Evolutionary conservation across 139 green algal species (phyloP).

Genomic region (Chlamydomonas asymmetrica): DNA sequence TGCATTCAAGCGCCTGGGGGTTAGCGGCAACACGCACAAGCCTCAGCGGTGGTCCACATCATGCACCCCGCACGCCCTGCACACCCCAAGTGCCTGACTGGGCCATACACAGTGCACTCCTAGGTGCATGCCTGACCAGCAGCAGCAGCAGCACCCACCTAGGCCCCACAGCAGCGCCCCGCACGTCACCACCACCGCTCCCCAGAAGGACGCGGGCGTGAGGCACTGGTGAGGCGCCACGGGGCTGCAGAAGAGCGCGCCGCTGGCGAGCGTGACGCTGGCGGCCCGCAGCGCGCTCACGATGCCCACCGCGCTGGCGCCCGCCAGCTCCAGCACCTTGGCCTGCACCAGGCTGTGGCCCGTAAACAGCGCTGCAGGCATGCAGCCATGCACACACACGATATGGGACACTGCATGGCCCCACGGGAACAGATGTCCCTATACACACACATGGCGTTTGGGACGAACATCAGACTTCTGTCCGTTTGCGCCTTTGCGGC

Average conservation of each 20-base stretch:
- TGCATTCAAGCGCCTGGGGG: too few species aligned
- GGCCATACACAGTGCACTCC: too few species aligned
- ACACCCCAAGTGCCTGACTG: too few species aligned
- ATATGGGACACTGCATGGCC: background rate
- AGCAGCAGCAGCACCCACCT: too few species aligned
- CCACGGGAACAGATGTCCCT: background rate
- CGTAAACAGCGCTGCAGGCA: conserved; percentile 14
- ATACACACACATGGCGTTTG: background rate
- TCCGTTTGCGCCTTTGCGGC: background rate
- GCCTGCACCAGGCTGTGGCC: conserved; percentile 31
- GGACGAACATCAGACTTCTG: background rate
- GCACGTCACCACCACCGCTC: conserved; percentile 1
- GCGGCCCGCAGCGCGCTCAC: conserved; percentile 2
- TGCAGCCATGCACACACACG: background rate
- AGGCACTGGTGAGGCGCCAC: conserved; percentile 18
- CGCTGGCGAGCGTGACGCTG: conserved; percentile 13
- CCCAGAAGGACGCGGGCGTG: background rate
- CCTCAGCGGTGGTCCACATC: too few species aligned
- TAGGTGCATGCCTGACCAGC: too few species aligned
- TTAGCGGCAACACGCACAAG: too few species aligned
- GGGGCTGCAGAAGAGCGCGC: conserved; percentile 19
- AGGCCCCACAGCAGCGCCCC: conserved; percentile 28
- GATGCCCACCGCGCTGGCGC: conserved; percentile 20
- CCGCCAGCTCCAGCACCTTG: conserved; percentile 21
- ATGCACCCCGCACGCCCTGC: too few species aligned